Conservation (phyloP, 2,329 filamentous ascomycete genomes). For the Fusarium paranaense region DNA sequence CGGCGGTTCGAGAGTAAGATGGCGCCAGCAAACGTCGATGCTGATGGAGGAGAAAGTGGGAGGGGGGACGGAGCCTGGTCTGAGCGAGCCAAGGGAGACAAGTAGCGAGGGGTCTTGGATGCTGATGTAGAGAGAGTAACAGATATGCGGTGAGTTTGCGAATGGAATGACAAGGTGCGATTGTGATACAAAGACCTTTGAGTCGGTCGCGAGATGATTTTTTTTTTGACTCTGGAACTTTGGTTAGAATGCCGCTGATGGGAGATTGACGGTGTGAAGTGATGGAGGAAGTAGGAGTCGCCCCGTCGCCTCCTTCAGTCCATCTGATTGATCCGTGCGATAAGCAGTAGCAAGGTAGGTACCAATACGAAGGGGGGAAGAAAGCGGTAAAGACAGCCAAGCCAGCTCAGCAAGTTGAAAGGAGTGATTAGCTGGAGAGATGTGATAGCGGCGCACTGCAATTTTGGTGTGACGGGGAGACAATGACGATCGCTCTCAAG, state of each 20-base stretch:
- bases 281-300: constrained; percentile 18
- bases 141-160: constrained; percentile 25
- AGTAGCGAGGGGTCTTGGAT: constrained; percentile 22
- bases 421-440: constrained; percentile 14
- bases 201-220: constrained; percentile 1
- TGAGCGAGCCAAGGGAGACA: constrained; percentile 34
- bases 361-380: constrained; percentile 24
- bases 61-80: constrained; percentile 13
- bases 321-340: constrained; percentile 29
- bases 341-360: constrained; percentile 4
- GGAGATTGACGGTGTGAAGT: constrained; percentile 41
- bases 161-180: constrained; percentile 29
- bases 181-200: constrained; percentile 24
- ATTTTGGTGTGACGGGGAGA: not conserved
- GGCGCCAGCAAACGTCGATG: constrained; percentile 27
- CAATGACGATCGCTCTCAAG: not conserved
- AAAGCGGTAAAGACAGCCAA: constrained; percentile 2
- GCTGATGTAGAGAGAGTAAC: constrained; percentile 16
- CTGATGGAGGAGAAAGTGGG: constrained; percentile 14
- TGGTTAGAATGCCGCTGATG: constrained; percentile 17
- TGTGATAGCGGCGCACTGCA: not conserved
- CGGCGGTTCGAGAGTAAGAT: constrained; percentile 20
- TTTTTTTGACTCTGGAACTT: constrained; percentile 21
- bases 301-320: constrained; percentile 24
- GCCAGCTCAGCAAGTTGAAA: not conserved